Percentiles rank a stretch among this genome's conserved stretches.
phyloP scores from a whole-genome alignment of 1,284 basidiomycete genomes.

The Somion occarium region DNA sequence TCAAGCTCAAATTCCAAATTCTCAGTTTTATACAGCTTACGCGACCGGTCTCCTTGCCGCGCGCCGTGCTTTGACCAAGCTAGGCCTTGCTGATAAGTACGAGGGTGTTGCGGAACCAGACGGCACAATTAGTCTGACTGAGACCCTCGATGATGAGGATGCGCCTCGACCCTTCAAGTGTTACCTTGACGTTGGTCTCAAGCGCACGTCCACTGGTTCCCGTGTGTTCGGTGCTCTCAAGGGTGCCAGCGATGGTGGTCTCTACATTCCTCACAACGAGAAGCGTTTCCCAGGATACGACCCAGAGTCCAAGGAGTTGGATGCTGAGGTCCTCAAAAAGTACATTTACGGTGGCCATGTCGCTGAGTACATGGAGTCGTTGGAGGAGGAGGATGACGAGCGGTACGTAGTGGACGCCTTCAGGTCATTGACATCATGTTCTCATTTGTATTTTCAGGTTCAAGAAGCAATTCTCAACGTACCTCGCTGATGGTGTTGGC shows the following conservation, averaged over 20 bases:
- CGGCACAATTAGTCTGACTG: constrained; percentile 80
- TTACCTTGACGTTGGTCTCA: constrained; percentile 98
- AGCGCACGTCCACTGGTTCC: constrained; percentile 96
- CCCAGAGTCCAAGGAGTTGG: constrained; percentile 89
- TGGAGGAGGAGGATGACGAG: constrained; percentile 99
- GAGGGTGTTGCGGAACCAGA: constrained; percentile 93
- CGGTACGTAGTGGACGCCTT: constrained; percentile 18
- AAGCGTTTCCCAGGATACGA: constrained; percentile 99
- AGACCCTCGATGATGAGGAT: constrained; percentile 86
- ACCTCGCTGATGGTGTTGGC: constrained; percentile 93
- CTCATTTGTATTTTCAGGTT: constrained; percentile 56
- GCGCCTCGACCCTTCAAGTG: constrained; percentile 98
- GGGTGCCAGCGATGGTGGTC: constrained; percentile 97
- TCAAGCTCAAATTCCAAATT: too few species aligned
- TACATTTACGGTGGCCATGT: constrained; percentile 99
- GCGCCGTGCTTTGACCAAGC: constrained; percentile 92
- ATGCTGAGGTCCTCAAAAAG: constrained; percentile 93
- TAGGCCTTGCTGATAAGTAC: constrained; percentile 98
- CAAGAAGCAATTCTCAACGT: constrained; percentile 97
- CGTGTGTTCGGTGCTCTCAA: constrained; percentile 99
- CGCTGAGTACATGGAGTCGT: constrained; percentile 98
- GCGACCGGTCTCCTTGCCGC: constrained; percentile 96
- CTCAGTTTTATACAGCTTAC: constrained; percentile 58
- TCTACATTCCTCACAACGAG: constrained; percentile 97
- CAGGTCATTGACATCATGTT: neutral